Conservation (phyloP, 2,329 filamentous ascomycete species). For the Trichothecium roseum region DNA sequence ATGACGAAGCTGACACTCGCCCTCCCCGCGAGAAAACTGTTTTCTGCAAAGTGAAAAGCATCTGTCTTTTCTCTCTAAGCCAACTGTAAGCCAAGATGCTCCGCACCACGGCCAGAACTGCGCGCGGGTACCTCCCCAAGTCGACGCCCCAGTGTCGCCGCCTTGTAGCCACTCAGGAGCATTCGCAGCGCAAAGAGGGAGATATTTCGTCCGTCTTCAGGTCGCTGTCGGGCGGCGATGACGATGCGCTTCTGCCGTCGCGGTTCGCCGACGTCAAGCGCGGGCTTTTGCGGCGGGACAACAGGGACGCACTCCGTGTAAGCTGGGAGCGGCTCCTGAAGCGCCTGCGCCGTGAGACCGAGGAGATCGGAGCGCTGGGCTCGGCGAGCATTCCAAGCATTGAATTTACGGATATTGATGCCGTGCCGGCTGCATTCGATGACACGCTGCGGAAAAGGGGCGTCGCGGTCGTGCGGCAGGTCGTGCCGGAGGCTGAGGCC, state of each 20-base stretch:
- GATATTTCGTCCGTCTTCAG: conserved; percentile 54
- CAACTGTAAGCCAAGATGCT: no score
- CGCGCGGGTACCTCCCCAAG: no score
- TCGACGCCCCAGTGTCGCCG: no score
- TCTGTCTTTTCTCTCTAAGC: no score
- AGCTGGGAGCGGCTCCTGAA: conserved; percentile 39
- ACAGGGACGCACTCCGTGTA: conserved; percentile 35
- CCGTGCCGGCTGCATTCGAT: conserved; percentile 19
- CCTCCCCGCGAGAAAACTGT: no score
- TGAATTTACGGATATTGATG: conserved; percentile 32
- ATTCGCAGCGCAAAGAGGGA: conserved; percentile 31
- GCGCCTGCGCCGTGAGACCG: conserved; percentile 34
- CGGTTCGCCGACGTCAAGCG: conserved; percentile 46
- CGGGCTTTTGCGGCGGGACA: conserved; percentile 32
- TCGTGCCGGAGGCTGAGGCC: conserved; percentile 53
- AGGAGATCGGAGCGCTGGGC: conserved; percentile 31
- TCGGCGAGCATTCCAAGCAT: conserved; percentile 42
- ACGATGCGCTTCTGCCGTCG: conserved; percentile 31
- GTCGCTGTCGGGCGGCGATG: conserved; percentile 39
- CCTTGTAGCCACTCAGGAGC: no score
- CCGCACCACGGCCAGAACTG: no score
- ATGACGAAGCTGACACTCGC: no score
- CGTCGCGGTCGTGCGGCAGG: conserved; percentile 50
- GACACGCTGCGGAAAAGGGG: conserved; percentile 38
- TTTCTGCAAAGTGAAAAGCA: no score